phyloP scores from a whole-genome alignment of 106 monocot species.

The Dendrobium officinale region DNA sequence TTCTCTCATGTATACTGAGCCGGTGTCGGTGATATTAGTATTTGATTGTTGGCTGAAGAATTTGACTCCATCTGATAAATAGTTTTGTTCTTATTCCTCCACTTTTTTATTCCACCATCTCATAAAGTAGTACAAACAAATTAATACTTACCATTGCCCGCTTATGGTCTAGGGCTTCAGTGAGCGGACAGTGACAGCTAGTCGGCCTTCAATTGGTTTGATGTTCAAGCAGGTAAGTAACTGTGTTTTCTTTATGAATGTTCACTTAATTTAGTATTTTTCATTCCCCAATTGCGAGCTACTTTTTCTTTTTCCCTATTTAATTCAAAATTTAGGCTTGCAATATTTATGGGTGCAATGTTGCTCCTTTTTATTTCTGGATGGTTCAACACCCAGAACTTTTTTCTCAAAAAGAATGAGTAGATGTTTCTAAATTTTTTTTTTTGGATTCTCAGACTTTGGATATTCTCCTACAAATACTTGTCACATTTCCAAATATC shows the following conservation, averaged over 20 bases:
- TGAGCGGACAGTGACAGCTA: slow-evolving; percentile 65
- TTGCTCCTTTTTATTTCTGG: background rate
- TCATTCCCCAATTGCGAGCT: background rate
- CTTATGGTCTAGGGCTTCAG: slow-evolving; percentile 65
- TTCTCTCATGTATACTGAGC: background rate
- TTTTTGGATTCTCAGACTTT: slow-evolving; percentile 46
- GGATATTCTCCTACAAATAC: slow-evolving; percentile 69
- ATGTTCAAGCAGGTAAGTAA: slow-evolving; percentile 85
- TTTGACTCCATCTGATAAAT: background rate
- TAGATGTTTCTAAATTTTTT: slow-evolving; percentile 5
- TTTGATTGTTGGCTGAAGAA: background rate
- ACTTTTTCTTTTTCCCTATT: background rate
- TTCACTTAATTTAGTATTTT: background rate
- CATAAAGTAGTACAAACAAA: background rate
- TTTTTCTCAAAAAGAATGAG: background rate
- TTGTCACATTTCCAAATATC: slow-evolving; percentile 59
- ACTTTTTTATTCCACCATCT: background rate
- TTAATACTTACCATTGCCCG: background rate
- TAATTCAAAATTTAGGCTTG: background rate
- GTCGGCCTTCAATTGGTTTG: slow-evolving; percentile 64
- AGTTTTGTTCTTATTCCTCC: background rate
- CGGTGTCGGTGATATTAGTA: background rate
- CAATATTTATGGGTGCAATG: background rate
- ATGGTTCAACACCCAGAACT: background rate
- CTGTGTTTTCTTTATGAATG: background rate